phyloP scores from a whole-genome alignment of 2,329 filamentous ascomycete species.

The Myriangium duriaei region DNA sequence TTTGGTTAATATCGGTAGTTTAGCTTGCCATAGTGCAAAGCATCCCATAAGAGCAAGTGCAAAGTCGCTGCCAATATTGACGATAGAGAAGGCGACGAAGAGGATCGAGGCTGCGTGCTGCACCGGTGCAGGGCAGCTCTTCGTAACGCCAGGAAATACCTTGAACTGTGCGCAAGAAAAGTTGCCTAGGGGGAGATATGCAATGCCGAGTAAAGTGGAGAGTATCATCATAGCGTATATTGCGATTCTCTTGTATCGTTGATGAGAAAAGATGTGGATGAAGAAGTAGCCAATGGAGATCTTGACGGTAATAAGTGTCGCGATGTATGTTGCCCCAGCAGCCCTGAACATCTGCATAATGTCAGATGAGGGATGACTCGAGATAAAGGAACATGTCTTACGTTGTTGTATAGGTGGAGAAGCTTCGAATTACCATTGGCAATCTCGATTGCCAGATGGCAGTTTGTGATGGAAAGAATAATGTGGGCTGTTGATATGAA shows the following conservation, averaged over 20 bases:
- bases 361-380: not conserved
- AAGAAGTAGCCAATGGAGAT: conserved; percentile 39
- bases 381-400: not conserved
- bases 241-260: conserved; percentile 27
- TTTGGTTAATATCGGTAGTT: conserved; percentile 1
- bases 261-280: conserved; percentile 33
- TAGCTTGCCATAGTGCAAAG: conserved; percentile 22
- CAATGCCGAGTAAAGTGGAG: conserved; percentile 29
- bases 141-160: conserved; percentile 20
- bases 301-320: conserved; percentile 34
- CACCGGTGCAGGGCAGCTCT: conserved; percentile 9
- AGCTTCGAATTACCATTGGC: not conserved
- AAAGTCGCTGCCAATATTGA: conserved; percentile 25
- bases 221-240: conserved; percentile 32
- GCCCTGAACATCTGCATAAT: not conserved
- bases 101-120: conserved; percentile 8
- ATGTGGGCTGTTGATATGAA: not conserved
- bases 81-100: conserved; percentile 13
- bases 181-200: conserved; percentile 37
- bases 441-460: not conserved
- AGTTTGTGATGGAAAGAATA: not conserved
- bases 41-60: conserved; percentile 25
- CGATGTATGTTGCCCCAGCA: conserved; percentile 28
- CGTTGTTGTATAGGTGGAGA: not conserved
- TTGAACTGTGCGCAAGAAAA: conserved; percentile 42